Evolutionary conservation across 2,329 filamentous ascomycete genomes (phyloP).

Genomic region (Metarhizium robertsii): DNA sequence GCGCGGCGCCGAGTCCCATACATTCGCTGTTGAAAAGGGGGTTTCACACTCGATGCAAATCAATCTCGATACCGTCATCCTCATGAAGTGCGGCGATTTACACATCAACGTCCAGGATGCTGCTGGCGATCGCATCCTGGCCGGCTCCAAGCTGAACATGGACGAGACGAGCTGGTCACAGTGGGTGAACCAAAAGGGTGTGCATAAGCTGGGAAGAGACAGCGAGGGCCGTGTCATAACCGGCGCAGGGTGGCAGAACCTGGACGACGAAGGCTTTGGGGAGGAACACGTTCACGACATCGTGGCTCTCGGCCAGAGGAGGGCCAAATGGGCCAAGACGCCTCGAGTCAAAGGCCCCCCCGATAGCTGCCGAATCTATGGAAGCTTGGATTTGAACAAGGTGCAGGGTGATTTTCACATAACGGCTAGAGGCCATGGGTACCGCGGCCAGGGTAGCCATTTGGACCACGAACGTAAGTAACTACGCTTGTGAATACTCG

Average conservation of each 20-base stretch:
- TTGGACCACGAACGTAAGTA: conserved; percentile 69
- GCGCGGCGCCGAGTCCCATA: conserved; percentile 73
- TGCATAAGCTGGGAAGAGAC: conserved; percentile 51
- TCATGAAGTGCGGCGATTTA: conserved; percentile 80
- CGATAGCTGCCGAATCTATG: conserved; percentile 83
- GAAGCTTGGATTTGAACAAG: conserved; percentile 86
- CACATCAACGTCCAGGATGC: conserved; percentile 97
- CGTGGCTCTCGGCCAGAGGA: conserved; percentile 56
- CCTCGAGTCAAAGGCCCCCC: conserved; percentile 50
- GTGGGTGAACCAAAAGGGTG: conserved; percentile 65
- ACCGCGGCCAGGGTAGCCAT: conserved; percentile 68
- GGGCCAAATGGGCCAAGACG: conserved; percentile 65
- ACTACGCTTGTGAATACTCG: background rate
- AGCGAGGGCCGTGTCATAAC: conserved; percentile 44
- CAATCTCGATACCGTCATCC: conserved; percentile 88
- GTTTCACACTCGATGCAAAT: conserved; percentile 82
- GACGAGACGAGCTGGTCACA: conserved; percentile 74
- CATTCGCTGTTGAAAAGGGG: conserved; percentile 89
- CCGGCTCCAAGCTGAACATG: conserved; percentile 61
- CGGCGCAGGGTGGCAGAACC: conserved; percentile 45
- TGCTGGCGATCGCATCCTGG: conserved; percentile 82
- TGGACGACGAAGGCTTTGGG: conserved; percentile 56
- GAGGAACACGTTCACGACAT: conserved; percentile 92
- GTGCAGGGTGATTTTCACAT: conserved; percentile 98
- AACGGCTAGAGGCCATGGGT: conserved; percentile 91